Evolutionary conservation across 73 alveolate genomes (phyloP).

Genomic region (Effrenium voratum): DNA sequence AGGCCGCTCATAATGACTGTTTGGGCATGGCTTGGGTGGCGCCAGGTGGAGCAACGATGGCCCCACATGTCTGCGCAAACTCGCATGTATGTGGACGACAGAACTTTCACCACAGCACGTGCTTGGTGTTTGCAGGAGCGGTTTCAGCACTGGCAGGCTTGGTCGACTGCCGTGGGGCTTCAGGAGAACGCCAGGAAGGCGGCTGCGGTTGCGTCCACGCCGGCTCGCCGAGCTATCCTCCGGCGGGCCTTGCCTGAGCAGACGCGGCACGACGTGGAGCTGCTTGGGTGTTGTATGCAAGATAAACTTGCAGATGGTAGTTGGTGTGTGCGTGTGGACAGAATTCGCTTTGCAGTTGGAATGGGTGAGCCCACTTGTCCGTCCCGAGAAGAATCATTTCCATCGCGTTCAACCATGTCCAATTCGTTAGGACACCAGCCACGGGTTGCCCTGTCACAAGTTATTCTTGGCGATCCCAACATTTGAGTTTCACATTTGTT

Average conservation of each 20-base stretch:
- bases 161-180: slow-evolving; percentile 23
- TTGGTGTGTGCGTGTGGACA: too few relatives aligned
- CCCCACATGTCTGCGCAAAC: neutral
- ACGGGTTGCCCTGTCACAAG: too few relatives aligned
- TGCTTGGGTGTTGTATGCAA: slow-evolving; percentile 33
- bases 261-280: neutral
- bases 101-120: neutral
- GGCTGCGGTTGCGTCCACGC: slow-evolving; percentile 2
- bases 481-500: too few relatives aligned
- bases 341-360: too few relatives aligned
- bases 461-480: too few relatives aligned
- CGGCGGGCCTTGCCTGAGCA: neutral
- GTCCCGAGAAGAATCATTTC: too few relatives aligned
- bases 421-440: too few relatives aligned
- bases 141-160: neutral
- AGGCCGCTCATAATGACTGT: slow-evolving; percentile 1
- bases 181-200: neutral
- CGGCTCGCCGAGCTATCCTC: neutral
- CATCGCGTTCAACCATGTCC: too few relatives aligned
- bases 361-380: too few relatives aligned
- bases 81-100: slow-evolving; percentile 29
- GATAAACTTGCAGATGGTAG: too few relatives aligned
- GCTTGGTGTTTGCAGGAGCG: neutral
- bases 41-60: too few relatives aligned
- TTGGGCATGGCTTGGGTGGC: slow-evolving; percentile 23